A percentile compares a stretch with the other conserved stretches of the same genome.
phyloP scores from a whole-genome alignment of 306 rosid genomes.

The Dalbergia cultrata region DNA sequence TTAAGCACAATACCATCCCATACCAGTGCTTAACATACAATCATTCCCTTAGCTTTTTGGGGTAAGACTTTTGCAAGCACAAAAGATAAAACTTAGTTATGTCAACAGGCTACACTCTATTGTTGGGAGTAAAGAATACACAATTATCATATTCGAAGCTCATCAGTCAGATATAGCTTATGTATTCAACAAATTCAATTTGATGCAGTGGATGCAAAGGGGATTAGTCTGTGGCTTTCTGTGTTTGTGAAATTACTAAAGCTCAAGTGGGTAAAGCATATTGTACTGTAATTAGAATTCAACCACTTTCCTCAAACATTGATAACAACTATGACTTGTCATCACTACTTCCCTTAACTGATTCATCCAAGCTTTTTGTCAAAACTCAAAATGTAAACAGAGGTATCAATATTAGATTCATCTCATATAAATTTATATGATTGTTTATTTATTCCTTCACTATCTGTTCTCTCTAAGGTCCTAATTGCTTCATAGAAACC shows the following conservation, averaged over 20 bases:
- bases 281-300: too few relatives aligned
- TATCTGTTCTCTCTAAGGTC: background rate
- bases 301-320: background rate
- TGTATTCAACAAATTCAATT: background rate
- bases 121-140: background rate
- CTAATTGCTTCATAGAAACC: conserved; percentile 1
- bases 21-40: conserved; percentile 4
- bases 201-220: background rate
- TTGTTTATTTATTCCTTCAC: background rate
- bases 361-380: background rate
- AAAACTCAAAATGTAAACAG: background rate
- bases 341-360: background rate
- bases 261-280: background rate
- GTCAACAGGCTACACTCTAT: background rate
- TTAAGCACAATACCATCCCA: background rate
- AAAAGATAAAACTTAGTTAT: conserved; percentile 3
- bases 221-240: background rate
- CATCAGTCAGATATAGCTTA: background rate
- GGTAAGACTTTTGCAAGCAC: background rate
- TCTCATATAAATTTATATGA: background rate
- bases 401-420: background rate
- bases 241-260: conserved; percentile 13
- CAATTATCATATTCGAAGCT: background rate
- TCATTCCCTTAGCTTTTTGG: background rate
- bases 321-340: background rate